phyloP scores from a whole-genome alignment of 2,329 filamentous ascomycete genomes.

The Chrysoporthe deuterocubensis region DNA sequence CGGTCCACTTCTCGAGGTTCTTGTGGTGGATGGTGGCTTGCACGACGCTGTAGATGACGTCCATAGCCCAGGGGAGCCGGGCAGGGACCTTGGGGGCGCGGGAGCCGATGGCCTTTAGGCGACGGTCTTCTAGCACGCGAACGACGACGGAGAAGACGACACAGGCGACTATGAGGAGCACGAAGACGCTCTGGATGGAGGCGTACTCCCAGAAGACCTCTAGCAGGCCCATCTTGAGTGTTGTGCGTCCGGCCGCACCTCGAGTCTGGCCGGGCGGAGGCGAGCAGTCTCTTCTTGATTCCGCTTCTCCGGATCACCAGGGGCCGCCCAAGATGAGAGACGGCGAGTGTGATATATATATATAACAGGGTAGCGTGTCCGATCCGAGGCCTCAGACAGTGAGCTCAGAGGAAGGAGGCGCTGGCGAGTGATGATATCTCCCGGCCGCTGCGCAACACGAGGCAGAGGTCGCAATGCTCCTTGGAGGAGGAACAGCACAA shows the following conservation, averaged over 20 bases:
- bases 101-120: constrained; percentile 51
- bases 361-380: not conserved
- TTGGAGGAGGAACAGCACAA: not conserved
- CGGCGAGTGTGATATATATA: not conserved
- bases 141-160: constrained; percentile 43
- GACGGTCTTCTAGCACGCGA: constrained; percentile 47
- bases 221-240: constrained; percentile 52
- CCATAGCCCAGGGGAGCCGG: constrained; percentile 62
- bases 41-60: constrained; percentile 65
- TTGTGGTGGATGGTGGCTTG: constrained; percentile 54
- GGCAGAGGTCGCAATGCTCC: not conserved
- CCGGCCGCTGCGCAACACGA: not conserved
- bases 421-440: not conserved
- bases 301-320: not conserved
- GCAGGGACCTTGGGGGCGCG: constrained; percentile 44
- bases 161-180: constrained; percentile 44
- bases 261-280: not conserved
- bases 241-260: not conserved
- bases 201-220: constrained; percentile 50
- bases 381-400: not conserved
- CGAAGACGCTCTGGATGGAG: constrained; percentile 45
- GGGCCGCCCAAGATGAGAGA: not conserved
- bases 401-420: not conserved
- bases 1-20: constrained; percentile 66
- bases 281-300: not conserved